Evolutionary conservation across 768 basidiomycete species (phyloP), one percentile per base, ranked within the genome.

Genomic region (Naganishia vaughanmartiniae): DNA sequence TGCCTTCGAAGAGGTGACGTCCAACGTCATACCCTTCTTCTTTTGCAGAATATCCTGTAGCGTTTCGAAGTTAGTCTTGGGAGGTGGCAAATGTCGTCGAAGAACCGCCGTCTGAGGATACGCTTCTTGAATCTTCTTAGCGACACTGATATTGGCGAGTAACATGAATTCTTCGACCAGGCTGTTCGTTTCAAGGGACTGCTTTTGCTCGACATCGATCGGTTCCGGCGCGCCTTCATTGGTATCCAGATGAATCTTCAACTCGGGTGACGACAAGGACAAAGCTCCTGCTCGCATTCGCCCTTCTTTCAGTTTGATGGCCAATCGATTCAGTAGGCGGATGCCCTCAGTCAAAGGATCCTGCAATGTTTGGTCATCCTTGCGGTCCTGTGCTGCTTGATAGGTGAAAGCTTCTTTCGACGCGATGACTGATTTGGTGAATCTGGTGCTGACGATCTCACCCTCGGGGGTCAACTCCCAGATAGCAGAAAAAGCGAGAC

Each of bases 161-260:
- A 99, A 83, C 96, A 99, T 99, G 82, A 99, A 97, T 81, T 98
- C 96, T 81, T 99, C 96, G 1, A 98, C 96, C 9, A 98, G 83
- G 73, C 91, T 93, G 78, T 98, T 98, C 11, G 96, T 99, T 82
- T 98, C 94, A 33, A 86, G 83, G 77, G 90, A 79, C 76, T 92
- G 89, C 80, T 98, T 98, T 79, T 94, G 93, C 82, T 97, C 93
- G 12, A 99, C 94, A 73, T 97, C 95, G 72, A 97, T 91, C 0
- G 95, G 95, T 74, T 96, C 93, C 0, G 75, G 77, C 1, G 92
- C 90, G 0, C 90, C 91, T 80, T 98, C 96, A 0, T 93, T 85
- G 73, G 90, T 92, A 76, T 96, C 92, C 19, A 98, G 84, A 74
- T 97, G 89, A 72, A 99, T 97, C 80, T 94, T 97, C 81, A 99